These are phyloP conservation scores for Teratosphaeria zuluensis DNA, from an alignment of 2,329 filamentous ascomycete species.

Conservation along the genomic window DNA sequence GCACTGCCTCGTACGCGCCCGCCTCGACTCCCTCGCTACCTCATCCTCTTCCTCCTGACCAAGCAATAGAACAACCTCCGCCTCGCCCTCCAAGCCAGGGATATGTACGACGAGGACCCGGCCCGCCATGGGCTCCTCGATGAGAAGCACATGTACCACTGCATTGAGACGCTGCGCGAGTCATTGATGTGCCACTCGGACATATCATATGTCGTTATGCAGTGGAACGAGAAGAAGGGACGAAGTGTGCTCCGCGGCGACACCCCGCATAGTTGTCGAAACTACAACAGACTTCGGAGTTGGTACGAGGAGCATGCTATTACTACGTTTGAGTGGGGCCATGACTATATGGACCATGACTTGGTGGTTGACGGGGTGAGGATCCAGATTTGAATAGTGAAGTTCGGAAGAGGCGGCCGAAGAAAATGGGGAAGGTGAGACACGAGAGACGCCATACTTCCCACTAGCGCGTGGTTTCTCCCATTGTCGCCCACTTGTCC, in stretches of 20 bases:
- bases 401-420: not conserved
- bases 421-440: too few relatives aligned
- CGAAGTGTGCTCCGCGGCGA: not conserved
- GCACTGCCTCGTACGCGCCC: not conserved
- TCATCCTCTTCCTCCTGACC: not conserved
- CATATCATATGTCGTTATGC: not conserved
- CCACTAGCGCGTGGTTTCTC: too few relatives aligned
- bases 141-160: not conserved
- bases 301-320: not conserved
- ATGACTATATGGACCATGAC: not conserved
- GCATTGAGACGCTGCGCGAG: not conserved
- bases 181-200: not conserved
- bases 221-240: not conserved
- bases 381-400: not conserved
- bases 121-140: not conserved
- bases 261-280: not conserved
- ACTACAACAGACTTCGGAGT: not conserved
- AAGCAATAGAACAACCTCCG: not conserved
- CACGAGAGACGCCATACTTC: too few relatives aligned
- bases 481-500: too few relatives aligned
- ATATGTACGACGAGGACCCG: not conserved
- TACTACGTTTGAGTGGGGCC: not conserved
- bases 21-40: not conserved
- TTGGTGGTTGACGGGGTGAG: not conserved
- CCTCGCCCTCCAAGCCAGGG: not conserved